These are phyloP conservation scores for Postia placenta DNA, from an alignment of 768 basidiomycete species.

Conservation along the genomic window DNA sequence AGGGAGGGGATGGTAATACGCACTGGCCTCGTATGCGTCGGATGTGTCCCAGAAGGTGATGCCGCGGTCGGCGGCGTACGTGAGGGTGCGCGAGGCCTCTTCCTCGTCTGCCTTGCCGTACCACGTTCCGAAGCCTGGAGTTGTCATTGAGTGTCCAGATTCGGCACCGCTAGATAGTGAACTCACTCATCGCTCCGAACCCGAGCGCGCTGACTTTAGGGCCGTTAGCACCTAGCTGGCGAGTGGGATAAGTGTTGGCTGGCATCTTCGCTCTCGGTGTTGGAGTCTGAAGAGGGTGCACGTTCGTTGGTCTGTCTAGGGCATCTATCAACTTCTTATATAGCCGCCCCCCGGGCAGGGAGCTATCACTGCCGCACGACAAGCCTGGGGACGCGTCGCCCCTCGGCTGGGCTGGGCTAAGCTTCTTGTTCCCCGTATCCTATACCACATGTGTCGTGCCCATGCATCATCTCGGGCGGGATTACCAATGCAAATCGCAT, in stretches of 20 bases:
- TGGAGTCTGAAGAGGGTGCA: too few species aligned
- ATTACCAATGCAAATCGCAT: too few species aligned
- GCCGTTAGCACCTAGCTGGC: background rate
- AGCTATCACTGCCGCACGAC: too few species aligned
- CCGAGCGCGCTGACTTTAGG: background rate
- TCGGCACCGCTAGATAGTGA: background rate
- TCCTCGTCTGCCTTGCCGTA: constrained; percentile 1
- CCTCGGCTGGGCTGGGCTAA: too few species aligned
- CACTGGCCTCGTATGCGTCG: constrained; percentile 33
- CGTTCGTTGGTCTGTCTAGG: too few species aligned
- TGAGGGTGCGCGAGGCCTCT: background rate
- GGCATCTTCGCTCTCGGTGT: too few species aligned
- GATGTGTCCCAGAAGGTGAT: constrained; percentile 45
- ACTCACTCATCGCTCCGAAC: background rate
- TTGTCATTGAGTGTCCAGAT: background rate
- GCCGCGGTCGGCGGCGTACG: constrained; percentile 18
- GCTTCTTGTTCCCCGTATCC: too few species aligned
- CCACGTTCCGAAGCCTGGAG: background rate
- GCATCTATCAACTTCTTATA: too few species aligned
- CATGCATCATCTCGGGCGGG: too few species aligned
- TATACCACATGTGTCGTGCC: too few species aligned
- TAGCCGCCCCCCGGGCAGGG: too few species aligned
- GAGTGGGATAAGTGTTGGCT: background rate
- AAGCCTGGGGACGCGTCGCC: too few species aligned
- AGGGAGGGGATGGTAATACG: background rate